Evolutionary conservation across 2,329 filamentous ascomycete species (phyloP).

Genomic region (Aspergillus sp.): DNA sequence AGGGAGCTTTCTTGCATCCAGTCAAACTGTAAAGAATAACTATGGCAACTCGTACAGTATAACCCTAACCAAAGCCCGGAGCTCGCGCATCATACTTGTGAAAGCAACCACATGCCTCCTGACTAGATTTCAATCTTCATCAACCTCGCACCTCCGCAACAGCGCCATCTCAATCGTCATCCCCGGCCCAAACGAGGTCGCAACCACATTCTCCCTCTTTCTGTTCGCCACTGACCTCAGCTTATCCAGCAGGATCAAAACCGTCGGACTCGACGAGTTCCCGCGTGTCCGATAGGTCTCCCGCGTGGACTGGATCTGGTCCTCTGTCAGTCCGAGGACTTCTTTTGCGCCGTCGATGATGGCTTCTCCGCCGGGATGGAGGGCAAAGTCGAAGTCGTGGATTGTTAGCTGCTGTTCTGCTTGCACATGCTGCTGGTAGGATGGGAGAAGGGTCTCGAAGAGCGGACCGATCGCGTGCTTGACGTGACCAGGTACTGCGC

Average conservation of each 20-base stretch:
- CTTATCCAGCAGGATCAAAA: neutral
- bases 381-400: neutral
- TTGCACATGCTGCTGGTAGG: neutral
- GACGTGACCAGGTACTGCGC: neutral
- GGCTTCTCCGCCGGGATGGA: neutral
- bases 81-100: too few species aligned
- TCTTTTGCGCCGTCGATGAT: neutral
- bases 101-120: too few species aligned
- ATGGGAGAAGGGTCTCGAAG: neutral
- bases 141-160: neutral
- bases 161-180: neutral
- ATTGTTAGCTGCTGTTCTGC: neutral
- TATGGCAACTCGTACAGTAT: too few species aligned
- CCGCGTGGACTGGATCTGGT: neutral
- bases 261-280: neutral
- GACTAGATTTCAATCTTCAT: neutral
- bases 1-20: too few species aligned
- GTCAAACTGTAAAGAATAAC: too few species aligned
- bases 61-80: too few species aligned
- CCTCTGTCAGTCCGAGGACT: neutral
- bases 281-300: neutral
- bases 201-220: neutral
- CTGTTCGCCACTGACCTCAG: neutral
- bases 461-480: neutral
- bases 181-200: neutral